Conservation (phyloP, 352 stramenopile genomes). For the Phytopythium helicoides region DNA sequence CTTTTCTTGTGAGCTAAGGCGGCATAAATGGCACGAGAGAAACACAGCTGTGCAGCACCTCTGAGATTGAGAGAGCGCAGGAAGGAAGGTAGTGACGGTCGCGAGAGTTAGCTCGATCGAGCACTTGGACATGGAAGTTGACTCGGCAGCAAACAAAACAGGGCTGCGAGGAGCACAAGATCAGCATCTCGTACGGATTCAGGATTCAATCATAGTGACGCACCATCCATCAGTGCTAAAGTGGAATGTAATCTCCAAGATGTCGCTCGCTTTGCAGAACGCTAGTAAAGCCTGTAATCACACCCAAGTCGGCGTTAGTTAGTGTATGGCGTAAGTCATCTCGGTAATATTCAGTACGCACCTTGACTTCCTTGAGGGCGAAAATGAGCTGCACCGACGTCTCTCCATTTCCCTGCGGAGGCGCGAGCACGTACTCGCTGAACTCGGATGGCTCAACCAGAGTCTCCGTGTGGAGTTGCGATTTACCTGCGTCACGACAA, state of each 20-base stretch:
- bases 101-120: conserved; percentile 80
- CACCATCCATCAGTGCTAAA: conserved; percentile 69
- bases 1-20: background rate
- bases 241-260: conserved; percentile 72
- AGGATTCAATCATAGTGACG: background rate
- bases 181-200: background rate
- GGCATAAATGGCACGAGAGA: background rate
- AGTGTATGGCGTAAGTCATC: no score
- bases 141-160: conserved; percentile 71
- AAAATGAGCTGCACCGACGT: conserved; percentile 77
- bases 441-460: conserved; percentile 78
- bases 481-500: conserved; percentile 33
- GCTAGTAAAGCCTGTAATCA: conserved; percentile 37
- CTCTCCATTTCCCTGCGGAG: conserved; percentile 30
- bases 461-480: conserved; percentile 81
- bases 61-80: conserved; percentile 51
- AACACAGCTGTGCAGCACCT: conserved; percentile 14
- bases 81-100: conserved; percentile 77
- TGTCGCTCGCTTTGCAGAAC: conserved; percentile 79
- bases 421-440: conserved; percentile 60
- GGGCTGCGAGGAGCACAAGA: conserved; percentile 28
- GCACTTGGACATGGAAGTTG: conserved; percentile 65
- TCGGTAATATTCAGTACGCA: conserved; percentile 21
- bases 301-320: no score
- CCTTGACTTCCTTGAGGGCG: conserved; percentile 77